A percentile compares a stretch with the other conserved stretches of the same genome.
Evolutionary conservation across 495 filamentous ascomycete species (phyloP).

Genomic region (Extremus antarcticus): DNA sequence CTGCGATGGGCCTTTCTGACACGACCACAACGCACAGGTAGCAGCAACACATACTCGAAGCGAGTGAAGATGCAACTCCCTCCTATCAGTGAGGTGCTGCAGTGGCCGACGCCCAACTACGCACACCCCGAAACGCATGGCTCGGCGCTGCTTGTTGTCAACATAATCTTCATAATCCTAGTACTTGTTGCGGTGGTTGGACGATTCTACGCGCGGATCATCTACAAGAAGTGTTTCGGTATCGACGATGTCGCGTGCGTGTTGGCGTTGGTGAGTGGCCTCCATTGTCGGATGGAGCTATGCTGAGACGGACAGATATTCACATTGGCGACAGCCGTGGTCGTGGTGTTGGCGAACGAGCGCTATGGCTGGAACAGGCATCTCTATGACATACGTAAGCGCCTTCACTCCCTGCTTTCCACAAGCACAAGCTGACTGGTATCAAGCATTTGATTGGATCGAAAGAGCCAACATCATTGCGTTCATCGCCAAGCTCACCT

Average conservation of each 20-base stretch:
- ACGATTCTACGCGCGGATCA: constrained; percentile 23
- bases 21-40: background rate
- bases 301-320: constrained; percentile 13
- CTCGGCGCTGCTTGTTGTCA: constrained; percentile 23
- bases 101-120: constrained; percentile 26
- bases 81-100: constrained; percentile 18
- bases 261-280: constrained; percentile 20
- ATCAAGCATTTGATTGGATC: constrained; percentile 6
- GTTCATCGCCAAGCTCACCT: constrained; percentile 42
- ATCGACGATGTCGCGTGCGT: constrained; percentile 24
- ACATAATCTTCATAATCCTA: constrained; percentile 24
- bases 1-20: background rate
- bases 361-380: constrained; percentile 46
- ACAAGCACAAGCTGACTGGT: background rate
- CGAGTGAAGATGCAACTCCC: constrained; percentile 21
- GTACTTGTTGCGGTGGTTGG: constrained; percentile 19
- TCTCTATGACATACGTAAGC: constrained; percentile 39
- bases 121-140: constrained; percentile 23
- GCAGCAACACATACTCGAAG: background rate
- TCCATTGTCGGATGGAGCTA: background rate
- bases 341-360: constrained; percentile 26
- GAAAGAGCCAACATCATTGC: constrained; percentile 34
- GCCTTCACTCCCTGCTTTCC: constrained; percentile 4
- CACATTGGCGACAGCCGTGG: constrained; percentile 21
- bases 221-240: constrained; percentile 25